Conservation (phyloP, 2,329 filamentous ascomycete genomes). For the Hymenoscyphus albidus region DNA sequence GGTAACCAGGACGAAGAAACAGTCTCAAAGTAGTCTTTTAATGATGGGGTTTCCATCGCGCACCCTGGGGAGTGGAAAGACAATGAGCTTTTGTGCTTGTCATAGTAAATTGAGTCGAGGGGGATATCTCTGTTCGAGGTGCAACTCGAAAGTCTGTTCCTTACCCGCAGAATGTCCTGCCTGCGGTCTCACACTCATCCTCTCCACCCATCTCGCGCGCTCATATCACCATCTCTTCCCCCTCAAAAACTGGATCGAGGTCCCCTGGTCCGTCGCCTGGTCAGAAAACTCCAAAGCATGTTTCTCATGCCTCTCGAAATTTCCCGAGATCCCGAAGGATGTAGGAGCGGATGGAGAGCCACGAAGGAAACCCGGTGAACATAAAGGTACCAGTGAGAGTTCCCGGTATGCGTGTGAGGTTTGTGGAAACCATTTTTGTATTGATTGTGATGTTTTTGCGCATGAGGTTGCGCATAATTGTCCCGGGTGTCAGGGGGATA, state of each 20-base stretch:
- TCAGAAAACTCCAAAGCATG: conserved; percentile 50
- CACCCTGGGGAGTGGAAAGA: conserved; percentile 63
- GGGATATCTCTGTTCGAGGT: conserved; percentile 88
- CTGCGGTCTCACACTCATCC: conserved; percentile 86
- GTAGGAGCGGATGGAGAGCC: conserved; percentile 3
- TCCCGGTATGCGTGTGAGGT: conserved; percentile 83
- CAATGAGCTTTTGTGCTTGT: conserved; percentile 79
- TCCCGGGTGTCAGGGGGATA: conserved; percentile 63
- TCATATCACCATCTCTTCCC: conserved; percentile 93
- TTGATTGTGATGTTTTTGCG: conserved; percentile 94
- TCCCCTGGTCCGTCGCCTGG: conserved; percentile 72
- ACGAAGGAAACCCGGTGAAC: conserved; percentile 29
- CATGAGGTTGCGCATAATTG: conserved; percentile 96
- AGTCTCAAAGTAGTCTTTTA: conserved; percentile 63
- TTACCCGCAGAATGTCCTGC: conserved; percentile 87
- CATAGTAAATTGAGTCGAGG: conserved; percentile 78
- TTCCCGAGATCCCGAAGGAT: conserved; percentile 48
- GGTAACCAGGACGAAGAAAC: conserved; percentile 63
- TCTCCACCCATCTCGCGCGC: conserved; percentile 89
- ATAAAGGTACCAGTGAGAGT: conserved; percentile 74
- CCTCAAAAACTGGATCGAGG: conserved; percentile 84
- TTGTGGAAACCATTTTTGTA: conserved; percentile 91
- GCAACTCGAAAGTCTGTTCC: conserved; percentile 81
- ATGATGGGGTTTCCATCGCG: conserved; percentile 98
- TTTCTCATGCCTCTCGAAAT: conserved; percentile 71